These are phyloP conservation scores for Striga asiatica DNA, from an alignment of 257 asterid species.

Conservation along the genomic window DNA sequence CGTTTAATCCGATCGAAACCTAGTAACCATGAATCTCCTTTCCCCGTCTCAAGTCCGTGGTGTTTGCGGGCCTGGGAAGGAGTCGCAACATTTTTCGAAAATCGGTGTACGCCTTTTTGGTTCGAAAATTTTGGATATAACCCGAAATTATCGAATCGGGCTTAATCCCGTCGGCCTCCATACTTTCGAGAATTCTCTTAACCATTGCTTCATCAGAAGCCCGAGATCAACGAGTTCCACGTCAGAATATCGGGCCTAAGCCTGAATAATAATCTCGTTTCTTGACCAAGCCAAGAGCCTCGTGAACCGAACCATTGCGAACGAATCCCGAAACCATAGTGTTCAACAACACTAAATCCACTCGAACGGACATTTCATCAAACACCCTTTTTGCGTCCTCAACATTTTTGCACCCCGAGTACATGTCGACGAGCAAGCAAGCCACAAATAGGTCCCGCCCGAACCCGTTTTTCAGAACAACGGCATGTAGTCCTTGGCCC, in stretches of 20 bases:
- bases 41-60: constrained; percentile 44
- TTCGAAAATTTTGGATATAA: constrained; percentile 44
- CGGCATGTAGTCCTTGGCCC: constrained; percentile 41
- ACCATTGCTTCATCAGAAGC: constrained; percentile 44
- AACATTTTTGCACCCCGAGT: constrained; percentile 40
- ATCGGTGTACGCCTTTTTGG: constrained; percentile 28
- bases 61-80: constrained; percentile 52
- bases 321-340: constrained; percentile 60
- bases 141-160: constrained; percentile 69
- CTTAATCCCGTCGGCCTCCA: constrained; percentile 32
- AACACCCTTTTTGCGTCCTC: constrained; percentile 48
- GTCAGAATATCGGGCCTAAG: constrained; percentile 45
- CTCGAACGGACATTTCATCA: constrained; percentile 26
- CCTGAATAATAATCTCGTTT: constrained; percentile 34
- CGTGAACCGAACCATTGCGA: constrained; percentile 21
- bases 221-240: constrained; percentile 56
- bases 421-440: constrained; percentile 57
- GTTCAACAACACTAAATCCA: constrained; percentile 49
- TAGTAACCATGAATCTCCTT: constrained; percentile 61
- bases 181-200: constrained; percentile 21
- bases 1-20: constrained; percentile 30
- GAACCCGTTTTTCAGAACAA: constrained; percentile 33
- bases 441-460: constrained; percentile 37
- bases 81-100: constrained; percentile 38
- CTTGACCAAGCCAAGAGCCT: constrained; percentile 35